A percentile compares a stretch with the other conserved stretches of the same genome.
phyloP scores from a whole-genome alignment of 2,329 filamentous ascomycete species.

The Neofusicoccum kwambonambiense region DNA sequence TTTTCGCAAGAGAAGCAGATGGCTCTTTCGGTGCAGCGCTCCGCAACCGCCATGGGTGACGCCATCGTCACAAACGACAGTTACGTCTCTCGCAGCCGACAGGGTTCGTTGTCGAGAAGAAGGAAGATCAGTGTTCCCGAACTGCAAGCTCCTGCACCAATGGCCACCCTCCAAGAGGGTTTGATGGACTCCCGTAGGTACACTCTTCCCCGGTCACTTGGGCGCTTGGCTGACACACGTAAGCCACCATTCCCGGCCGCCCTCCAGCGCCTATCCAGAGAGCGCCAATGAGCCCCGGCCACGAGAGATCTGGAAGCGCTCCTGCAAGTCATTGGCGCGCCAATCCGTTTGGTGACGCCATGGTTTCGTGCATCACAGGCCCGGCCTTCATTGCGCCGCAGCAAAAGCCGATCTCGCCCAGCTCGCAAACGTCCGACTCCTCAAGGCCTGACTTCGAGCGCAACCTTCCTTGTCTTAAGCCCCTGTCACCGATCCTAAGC shows the following conservation, averaged over 20 bases:
- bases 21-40: slow-evolving; percentile 38
- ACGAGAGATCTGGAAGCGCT: slow-evolving; percentile 41
- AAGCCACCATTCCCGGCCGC: slow-evolving; percentile 41
- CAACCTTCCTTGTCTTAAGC: slow-evolving; percentile 18
- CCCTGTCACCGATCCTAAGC: slow-evolving; percentile 36
- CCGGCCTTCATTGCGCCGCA: slow-evolving; percentile 28
- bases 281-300: slow-evolving; percentile 25
- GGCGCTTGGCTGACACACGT: slow-evolving; percentile 19
- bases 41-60: slow-evolving; percentile 41
- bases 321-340: slow-evolving; percentile 32
- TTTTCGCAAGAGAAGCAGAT: slow-evolving; percentile 30
- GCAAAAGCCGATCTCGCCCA: slow-evolving; percentile 3
- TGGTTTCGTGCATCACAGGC: slow-evolving; percentile 39
- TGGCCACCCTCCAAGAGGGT: slow-evolving; percentile 40
- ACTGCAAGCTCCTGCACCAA: slow-evolving; percentile 30
- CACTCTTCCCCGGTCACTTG: background rate
- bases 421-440: background rate
- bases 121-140: slow-evolving; percentile 44
- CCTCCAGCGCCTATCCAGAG: slow-evolving; percentile 34
- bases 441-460: background rate
- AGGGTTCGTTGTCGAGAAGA: slow-evolving; percentile 37
- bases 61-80: slow-evolving; percentile 34
- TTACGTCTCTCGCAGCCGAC: slow-evolving; percentile 35
- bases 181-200: slow-evolving; percentile 41
- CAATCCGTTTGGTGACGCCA: slow-evolving; percentile 41